Conservation (phyloP, 2,329 filamentous ascomycete genomes). For the Dissoconium aciculare region DNA sequence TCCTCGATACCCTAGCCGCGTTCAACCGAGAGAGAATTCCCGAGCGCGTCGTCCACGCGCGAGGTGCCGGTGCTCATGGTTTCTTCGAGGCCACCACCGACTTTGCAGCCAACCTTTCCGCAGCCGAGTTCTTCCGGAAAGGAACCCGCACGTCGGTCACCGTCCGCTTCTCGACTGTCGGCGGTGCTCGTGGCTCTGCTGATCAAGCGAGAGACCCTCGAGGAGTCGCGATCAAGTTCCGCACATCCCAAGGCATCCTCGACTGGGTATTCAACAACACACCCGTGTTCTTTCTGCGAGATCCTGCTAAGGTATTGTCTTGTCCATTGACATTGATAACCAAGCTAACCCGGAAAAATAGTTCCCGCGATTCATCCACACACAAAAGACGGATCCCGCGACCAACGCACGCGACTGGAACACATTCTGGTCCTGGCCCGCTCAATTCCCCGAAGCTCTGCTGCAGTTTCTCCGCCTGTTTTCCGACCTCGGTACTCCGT, state of each 20-base stretch:
- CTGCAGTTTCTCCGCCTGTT: slow-evolving; percentile 39
- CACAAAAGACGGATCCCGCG: slow-evolving; percentile 24
- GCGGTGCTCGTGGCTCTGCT: slow-evolving; percentile 63
- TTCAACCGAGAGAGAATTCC: slow-evolving; percentile 62
- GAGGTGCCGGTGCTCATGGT: slow-evolving; percentile 42
- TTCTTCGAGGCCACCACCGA: slow-evolving; percentile 42
- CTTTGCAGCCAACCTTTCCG: slow-evolving; percentile 14
- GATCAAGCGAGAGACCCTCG: slow-evolving; percentile 34
- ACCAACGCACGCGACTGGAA: slow-evolving; percentile 24
- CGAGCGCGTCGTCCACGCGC: slow-evolving; percentile 50
- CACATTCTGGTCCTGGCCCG: slow-evolving; percentile 30
- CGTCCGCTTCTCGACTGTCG: slow-evolving; percentile 63
- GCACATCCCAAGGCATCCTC: slow-evolving; percentile 30
- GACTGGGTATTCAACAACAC: slow-evolving; percentile 13
- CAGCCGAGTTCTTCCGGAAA: slow-evolving; percentile 50
- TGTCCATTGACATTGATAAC: too few species aligned
- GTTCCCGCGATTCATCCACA: slow-evolving; percentile 30
- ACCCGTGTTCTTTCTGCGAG: slow-evolving; percentile 7
- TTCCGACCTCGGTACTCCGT: slow-evolving; percentile 36
- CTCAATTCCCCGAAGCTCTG: slow-evolving; percentile 34
- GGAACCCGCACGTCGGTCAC: slow-evolving; percentile 53
- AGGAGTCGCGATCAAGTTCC: slow-evolving; percentile 37
- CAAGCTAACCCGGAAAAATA: too few species aligned
- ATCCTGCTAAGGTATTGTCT: not conserved
- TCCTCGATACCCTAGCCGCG: slow-evolving; percentile 46